Evolutionary conservation across 805 yeast genomes (phyloP).

Genomic region (Kluyveromyces dobzhanskii): DNA sequence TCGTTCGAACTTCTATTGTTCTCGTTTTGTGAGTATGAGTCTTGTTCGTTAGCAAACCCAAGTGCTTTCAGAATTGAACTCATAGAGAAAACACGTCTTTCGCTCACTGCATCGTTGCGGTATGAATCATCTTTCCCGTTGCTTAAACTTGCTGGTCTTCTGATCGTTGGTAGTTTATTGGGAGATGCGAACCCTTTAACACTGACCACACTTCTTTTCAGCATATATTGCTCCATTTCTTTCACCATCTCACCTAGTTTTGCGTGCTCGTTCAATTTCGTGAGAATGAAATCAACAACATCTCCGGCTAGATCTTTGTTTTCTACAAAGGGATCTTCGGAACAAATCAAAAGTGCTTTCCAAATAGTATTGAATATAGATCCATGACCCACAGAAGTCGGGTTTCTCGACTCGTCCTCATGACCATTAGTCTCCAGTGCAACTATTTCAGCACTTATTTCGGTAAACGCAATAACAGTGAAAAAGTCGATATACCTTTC

Average conservation of each 20-base stretch:
- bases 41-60: conserved; percentile 20
- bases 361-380: conserved; percentile 79
- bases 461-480: conserved; percentile 78
- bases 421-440: conserved; percentile 36
- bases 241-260: conserved; percentile 57
- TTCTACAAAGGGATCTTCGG: conserved; percentile 85
- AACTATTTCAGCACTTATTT: conserved; percentile 71
- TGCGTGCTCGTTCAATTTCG: conserved; percentile 41
- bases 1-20: conserved; percentile 3
- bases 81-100: conserved; percentile 21
- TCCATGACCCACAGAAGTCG: conserved; percentile 72
- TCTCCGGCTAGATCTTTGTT: conserved; percentile 65
- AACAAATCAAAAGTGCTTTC: conserved; percentile 70
- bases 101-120: background rate
- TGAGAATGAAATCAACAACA: conserved; percentile 64
- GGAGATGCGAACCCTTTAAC: conserved; percentile 7
- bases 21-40: conserved; percentile 17
- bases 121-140: background rate
- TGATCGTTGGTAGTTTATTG: conserved; percentile 7
- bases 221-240: conserved; percentile 56
- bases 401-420: conserved; percentile 30
- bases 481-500: conserved; percentile 64
- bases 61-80: conserved; percentile 24
- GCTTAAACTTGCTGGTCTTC: conserved; percentile 6
- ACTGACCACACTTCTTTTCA: conserved; percentile 36